Conservation (phyloP, 352 stramenopile genomes). For the Pythium guiyangense region DNA sequence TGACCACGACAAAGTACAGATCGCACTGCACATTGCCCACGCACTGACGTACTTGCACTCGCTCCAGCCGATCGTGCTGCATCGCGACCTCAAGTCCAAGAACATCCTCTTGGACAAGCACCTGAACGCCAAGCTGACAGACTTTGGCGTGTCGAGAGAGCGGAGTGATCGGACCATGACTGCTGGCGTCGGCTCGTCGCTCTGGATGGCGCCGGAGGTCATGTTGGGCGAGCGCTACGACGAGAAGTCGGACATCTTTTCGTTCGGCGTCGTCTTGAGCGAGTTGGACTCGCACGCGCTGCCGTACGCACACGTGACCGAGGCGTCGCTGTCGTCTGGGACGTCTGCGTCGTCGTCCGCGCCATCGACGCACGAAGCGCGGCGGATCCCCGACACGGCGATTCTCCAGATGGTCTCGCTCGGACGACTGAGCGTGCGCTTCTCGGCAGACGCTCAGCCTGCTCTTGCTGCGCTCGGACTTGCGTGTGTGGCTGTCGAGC, state of each 20-base stretch:
- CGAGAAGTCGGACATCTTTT: slow-evolving; percentile 54
- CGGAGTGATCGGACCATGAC: too few species aligned
- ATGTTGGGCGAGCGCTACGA: too few species aligned
- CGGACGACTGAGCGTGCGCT: slow-evolving; percentile 25
- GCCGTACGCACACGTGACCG: slow-evolving; percentile 18
- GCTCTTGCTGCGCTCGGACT: too few species aligned
- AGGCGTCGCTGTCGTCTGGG: too few species aligned
- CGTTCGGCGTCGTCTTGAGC: too few species aligned
- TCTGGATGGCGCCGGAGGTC: too few species aligned
- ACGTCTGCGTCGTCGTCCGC: too few species aligned
- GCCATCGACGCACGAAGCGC: slow-evolving; percentile 17
- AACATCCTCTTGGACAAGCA: slow-evolving; percentile 31
- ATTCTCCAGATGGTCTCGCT: slow-evolving; percentile 45
- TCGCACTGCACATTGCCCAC: slow-evolving; percentile 26
- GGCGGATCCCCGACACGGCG: slow-evolving; percentile 20
- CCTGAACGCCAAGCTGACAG: slow-evolving; percentile 14
- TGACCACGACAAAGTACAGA: slow-evolving; percentile 27
- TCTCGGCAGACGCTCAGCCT: too few species aligned
- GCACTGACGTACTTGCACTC: slow-evolving; percentile 42
- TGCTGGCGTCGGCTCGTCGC: too few species aligned
- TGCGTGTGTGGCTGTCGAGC: too few species aligned
- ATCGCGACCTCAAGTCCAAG: slow-evolving; percentile 46
- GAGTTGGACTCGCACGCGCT: too few species aligned
- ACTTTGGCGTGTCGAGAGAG: not conserved
- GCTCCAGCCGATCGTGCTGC: slow-evolving; percentile 27